A percentile compares a stretch with the other conserved stretches of the same genome.
phyloP scores from a whole-genome alignment of 225 moss, liverwort and hornwort species.

The Neckera pumila region DNA sequence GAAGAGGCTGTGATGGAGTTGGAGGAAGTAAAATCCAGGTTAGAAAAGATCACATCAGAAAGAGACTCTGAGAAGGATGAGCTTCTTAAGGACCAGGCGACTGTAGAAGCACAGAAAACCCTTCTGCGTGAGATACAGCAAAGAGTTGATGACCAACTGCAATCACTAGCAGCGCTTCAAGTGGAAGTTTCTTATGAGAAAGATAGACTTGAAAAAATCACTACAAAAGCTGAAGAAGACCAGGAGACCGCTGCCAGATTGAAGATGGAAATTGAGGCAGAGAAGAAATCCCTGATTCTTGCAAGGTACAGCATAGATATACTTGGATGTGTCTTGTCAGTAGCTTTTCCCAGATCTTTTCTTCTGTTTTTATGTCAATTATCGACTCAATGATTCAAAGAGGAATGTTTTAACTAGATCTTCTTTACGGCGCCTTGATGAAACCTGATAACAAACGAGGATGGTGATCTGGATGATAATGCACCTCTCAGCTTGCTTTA shows the following conservation, averaged over 20 bases:
- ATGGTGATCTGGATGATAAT: background rate
- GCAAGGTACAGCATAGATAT: constrained; percentile 48
- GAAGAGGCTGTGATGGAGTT: constrained; percentile 40
- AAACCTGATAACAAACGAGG: background rate
- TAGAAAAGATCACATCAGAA: constrained; percentile 55
- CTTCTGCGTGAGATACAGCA: constrained; percentile 52
- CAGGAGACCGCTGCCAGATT: constrained; percentile 22
- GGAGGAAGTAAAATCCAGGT: constrained; percentile 26
- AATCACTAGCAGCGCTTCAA: constrained; percentile 38
- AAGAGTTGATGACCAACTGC: constrained; percentile 74
- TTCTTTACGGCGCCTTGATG: background rate
- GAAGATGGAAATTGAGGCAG: constrained; percentile 60
- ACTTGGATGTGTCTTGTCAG: background rate
- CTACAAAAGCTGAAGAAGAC: constrained; percentile 54
- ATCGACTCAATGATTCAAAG: background rate
- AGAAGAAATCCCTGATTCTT: constrained; percentile 76
- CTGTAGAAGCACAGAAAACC: constrained; percentile 56
- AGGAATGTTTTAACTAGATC: background rate
- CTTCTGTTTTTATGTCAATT: background rate
- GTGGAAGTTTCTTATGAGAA: constrained; percentile 71
- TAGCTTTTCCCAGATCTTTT: background rate
- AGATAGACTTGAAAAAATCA: constrained; percentile 52
- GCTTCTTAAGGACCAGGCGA: constrained; percentile 41
- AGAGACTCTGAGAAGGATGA: constrained; percentile 51
- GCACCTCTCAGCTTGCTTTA: background rate